phyloP scores from a whole-genome alignment of 1,284 basidiomycete genomes.

The Limonomyces culmigenus region DNA sequence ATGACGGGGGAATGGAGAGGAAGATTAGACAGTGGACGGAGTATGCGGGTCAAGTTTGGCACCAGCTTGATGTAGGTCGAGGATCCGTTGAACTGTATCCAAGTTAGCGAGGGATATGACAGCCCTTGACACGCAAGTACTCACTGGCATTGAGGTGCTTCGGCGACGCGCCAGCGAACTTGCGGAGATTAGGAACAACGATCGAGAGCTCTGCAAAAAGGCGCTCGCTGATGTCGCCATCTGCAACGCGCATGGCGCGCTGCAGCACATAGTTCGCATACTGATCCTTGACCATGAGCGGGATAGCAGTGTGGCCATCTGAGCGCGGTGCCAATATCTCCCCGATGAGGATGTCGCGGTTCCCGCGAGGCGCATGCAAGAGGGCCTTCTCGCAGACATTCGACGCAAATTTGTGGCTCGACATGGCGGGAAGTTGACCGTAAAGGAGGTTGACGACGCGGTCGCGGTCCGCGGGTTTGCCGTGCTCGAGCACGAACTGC shows the following conservation, averaged over 20 bases:
- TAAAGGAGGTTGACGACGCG: constrained; percentile 58
- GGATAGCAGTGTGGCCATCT: constrained; percentile 47
- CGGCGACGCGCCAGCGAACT: constrained; percentile 53
- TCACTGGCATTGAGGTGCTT: constrained; percentile 71
- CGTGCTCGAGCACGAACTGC: constrained; percentile 84
- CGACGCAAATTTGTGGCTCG: constrained; percentile 90
- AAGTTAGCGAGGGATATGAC: no score
- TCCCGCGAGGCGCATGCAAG: constrained; percentile 42
- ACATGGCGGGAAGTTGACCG: constrained; percentile 66
- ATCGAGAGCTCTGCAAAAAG: constrained; percentile 47
- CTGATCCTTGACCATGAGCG: constrained; percentile 81
- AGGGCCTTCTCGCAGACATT: constrained; percentile 96
- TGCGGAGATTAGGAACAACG: constrained; percentile 53
- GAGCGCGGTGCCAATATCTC: constrained; percentile 61
- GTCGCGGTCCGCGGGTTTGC: constrained; percentile 51
- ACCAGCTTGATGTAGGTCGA: no score
- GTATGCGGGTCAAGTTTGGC: no score
- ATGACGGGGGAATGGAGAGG: no score
- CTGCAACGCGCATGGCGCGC: constrained; percentile 52
- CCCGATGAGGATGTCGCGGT: constrained; percentile 54
- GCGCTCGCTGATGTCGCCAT: constrained; percentile 51
- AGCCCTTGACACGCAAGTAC: constrained; percentile 32
- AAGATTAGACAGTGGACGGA: no score
- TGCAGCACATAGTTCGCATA: constrained; percentile 82
- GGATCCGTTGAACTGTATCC: no score